Conservation (phyloP, 768 basidiomycete genomes). For the Cystofilobasidium capitatum region DNA sequence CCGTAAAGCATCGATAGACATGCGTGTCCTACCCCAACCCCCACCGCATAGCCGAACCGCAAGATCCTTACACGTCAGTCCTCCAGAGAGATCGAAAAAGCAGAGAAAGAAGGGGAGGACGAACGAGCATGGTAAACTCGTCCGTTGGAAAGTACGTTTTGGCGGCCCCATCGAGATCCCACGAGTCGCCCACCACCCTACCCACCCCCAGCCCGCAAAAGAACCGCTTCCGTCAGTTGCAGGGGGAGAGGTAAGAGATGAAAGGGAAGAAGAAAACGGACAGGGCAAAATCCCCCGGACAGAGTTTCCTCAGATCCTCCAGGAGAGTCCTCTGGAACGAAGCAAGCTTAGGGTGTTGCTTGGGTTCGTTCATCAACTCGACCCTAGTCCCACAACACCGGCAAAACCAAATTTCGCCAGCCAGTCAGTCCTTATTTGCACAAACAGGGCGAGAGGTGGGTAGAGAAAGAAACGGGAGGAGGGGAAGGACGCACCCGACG, state of each 20-base stretch:
- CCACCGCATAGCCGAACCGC: not conserved
- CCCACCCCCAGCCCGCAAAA: not conserved
- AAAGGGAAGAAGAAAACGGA: not conserved
- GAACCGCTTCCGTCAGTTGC: not conserved
- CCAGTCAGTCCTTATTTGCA: not conserved
- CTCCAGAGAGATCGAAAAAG: not conserved
- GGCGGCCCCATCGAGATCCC: conserved; percentile 47
- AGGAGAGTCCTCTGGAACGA: conserved; percentile 58
- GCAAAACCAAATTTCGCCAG: not conserved
- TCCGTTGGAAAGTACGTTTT: conserved; percentile 35
- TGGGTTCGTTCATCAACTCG: conserved; percentile 53
- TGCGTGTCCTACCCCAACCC: conserved; percentile 76
- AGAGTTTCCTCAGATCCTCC: conserved; percentile 46
- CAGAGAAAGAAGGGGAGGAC: not conserved
- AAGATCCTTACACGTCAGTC: not conserved
- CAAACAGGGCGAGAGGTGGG: not conserved
- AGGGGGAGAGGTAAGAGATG: not conserved
- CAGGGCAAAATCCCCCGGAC: conserved; percentile 48
- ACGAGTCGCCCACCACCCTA: conserved; percentile 54
- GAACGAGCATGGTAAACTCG: conserved; percentile 51
- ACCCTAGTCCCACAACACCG: conserved; percentile 29
- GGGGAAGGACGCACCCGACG: conserved; percentile 7
- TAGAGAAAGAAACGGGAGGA: not conserved
- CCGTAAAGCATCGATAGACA: conserved; percentile 66
- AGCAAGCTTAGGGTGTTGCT: conserved; percentile 48